phyloP scores from a whole-genome alignment of 2,329 filamentous ascomycete genomes.

The Nigrospora osmanthi region DNA sequence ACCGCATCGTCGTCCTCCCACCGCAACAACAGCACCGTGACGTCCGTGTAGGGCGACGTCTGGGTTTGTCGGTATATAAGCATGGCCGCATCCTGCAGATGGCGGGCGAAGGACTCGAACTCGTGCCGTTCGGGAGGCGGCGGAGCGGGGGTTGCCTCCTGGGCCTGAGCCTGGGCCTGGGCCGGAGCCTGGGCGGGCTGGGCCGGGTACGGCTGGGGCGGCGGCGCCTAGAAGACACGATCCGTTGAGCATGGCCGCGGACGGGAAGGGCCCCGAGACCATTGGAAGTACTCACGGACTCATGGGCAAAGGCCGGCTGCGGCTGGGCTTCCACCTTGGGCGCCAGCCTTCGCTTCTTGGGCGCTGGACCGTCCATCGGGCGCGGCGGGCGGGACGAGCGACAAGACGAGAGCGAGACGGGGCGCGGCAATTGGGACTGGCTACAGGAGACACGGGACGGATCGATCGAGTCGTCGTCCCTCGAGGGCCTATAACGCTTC shows the following conservation, averaged over 20 bases:
- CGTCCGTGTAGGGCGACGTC: slow-evolving; percentile 46
- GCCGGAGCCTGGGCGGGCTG: slow-evolving; percentile 9
- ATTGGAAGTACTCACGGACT: slow-evolving; percentile 16
- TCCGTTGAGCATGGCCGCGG: slow-evolving; percentile 8
- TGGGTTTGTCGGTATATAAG: slow-evolving; percentile 57
- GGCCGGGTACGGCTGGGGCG: slow-evolving; percentile 3
- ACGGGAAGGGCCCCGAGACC: neutral
- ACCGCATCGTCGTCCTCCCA: slow-evolving; percentile 54
- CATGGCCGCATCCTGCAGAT: slow-evolving; percentile 62
- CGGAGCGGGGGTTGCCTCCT: slow-evolving; percentile 14
- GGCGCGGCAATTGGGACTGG: neutral
- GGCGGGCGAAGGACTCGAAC: slow-evolving; percentile 59
- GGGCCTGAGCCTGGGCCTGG: slow-evolving; percentile 13
- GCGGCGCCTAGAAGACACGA: neutral
- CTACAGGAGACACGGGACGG: neutral
- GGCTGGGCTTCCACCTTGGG: slow-evolving; percentile 25
- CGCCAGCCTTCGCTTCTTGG: slow-evolving; percentile 30
- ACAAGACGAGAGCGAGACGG: neutral
- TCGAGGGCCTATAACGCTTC: slow-evolving; percentile 1
- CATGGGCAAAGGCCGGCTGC: slow-evolving; percentile 16
- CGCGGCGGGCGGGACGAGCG: neutral
- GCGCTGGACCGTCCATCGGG: slow-evolving; percentile 22
- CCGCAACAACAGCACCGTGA: slow-evolving; percentile 51
- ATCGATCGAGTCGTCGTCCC: slow-evolving; percentile 1
- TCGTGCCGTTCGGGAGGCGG: slow-evolving; percentile 43